phyloP scores from a whole-genome alignment of 768 basidiomycete genomes.

The Tremella mesenterica region DNA sequence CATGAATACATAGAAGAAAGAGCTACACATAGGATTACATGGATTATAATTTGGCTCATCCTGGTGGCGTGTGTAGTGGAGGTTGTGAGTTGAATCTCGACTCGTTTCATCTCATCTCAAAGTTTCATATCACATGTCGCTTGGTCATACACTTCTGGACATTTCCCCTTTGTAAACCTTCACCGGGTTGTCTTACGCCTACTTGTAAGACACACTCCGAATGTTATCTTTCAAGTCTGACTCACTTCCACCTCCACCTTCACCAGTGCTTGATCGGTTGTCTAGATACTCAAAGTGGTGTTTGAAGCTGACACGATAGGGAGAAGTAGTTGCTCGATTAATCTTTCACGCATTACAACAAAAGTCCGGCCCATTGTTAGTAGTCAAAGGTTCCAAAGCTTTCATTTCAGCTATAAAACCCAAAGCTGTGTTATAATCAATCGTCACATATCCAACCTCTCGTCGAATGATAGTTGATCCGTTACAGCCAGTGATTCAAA shows the following conservation, averaged over 20 bases:
- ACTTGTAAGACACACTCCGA: background rate
- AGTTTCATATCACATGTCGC: background rate
- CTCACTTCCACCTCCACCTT: too few species aligned
- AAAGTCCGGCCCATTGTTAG: background rate
- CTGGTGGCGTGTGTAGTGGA: constrained; percentile 83
- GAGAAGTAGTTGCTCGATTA: constrained; percentile 39
- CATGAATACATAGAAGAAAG: constrained; percentile 85
- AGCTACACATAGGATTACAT: constrained; percentile 84
- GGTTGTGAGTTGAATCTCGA: constrained; percentile 48
- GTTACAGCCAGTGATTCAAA: too few species aligned
- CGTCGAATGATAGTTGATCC: too few species aligned
- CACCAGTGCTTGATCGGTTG: too few species aligned
- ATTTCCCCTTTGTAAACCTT: background rate
- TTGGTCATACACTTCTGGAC: background rate
- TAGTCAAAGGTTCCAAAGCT: background rate
- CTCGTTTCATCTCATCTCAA: background rate
- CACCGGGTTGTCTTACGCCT: background rate
- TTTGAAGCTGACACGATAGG: constrained; percentile 20
- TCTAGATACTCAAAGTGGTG: background rate
- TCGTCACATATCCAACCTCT: too few species aligned
- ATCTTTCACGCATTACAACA: constrained; percentile 28
- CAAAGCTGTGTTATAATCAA: too few species aligned
- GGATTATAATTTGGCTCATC: constrained; percentile 78
- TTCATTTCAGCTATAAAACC: background rate
- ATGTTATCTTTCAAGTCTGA: background rate